Evolutionary conservation across 2,329 filamentous ascomycete species (phyloP).

Genomic region (Graphiopsis chlorocephala): DNA sequence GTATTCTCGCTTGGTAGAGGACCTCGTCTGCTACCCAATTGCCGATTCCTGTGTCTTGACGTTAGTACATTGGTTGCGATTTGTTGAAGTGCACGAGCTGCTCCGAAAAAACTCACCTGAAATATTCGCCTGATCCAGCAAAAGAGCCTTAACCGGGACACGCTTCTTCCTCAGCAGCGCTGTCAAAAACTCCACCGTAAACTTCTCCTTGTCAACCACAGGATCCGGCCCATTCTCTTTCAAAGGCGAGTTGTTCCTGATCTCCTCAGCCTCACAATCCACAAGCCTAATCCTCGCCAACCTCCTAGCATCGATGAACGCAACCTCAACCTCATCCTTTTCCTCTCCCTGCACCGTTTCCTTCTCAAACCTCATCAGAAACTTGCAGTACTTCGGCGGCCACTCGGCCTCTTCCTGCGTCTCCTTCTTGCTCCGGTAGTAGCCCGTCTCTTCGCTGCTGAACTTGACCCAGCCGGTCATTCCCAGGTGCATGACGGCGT

Average conservation of each 20-base stretch:
- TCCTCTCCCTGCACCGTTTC: conserved; percentile 26
- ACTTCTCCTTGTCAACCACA: conserved; percentile 71
- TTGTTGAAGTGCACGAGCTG: neutral
- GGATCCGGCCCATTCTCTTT: conserved; percentile 94
- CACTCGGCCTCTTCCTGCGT: conserved; percentile 71
- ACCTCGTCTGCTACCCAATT: conserved; percentile 98
- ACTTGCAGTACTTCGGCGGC: conserved; percentile 86
- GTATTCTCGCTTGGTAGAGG: conserved; percentile 80
- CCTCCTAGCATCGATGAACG: conserved; percentile 80
- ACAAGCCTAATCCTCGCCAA: conserved; percentile 78
- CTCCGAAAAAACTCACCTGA: conserved; percentile 44
- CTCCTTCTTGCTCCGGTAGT: conserved; percentile 66
- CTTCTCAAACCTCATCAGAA: conserved; percentile 61
- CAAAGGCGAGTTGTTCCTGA: conserved; percentile 73
- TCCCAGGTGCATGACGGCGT: conserved; percentile 60
- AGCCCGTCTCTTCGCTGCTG: conserved; percentile 70
- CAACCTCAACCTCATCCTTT: conserved; percentile 57
- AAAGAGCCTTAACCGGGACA: conserved; percentile 82
- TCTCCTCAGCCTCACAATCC: conserved; percentile 72
- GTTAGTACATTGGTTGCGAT: neutral
- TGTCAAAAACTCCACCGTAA: conserved; percentile 75
- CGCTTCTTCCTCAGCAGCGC: conserved; percentile 69
- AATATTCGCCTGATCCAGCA: conserved; percentile 84
- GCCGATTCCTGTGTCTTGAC: conserved; percentile 63
- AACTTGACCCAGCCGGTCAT: conserved; percentile 84